These are phyloP conservation scores for Fraxinus sp. DNA, from an alignment of 305 asterid species.

Conservation along the genomic window DNA sequence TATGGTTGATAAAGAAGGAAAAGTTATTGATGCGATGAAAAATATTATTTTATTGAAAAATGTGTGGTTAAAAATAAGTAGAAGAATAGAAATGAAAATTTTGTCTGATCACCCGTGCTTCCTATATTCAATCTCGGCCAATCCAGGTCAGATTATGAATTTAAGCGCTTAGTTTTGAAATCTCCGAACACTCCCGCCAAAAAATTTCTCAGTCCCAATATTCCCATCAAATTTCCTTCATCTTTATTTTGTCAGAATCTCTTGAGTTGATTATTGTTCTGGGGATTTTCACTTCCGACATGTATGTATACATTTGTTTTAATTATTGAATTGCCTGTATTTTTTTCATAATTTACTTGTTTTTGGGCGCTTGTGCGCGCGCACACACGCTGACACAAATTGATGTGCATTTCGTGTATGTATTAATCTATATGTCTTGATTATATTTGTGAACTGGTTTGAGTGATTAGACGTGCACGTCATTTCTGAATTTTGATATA, in stretches of 20 bases:
- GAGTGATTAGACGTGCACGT: not conserved
- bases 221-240: not conserved
- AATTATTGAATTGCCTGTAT: not conserved
- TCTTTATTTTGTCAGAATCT: not conserved
- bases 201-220: not conserved
- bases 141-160: not conserved
- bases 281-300: not conserved
- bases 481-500: not conserved
- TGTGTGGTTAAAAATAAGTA: too few species aligned
- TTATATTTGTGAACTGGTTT: not conserved
- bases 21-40: too few species aligned
- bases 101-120: not conserved
- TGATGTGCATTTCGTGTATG: not conserved
- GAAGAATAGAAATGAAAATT: too few species aligned
- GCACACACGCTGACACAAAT: not conserved
- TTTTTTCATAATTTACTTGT: not conserved
- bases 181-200: not conserved
- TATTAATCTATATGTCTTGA: not conserved
- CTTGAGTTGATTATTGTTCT: not conserved
- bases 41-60: too few species aligned
- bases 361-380: not conserved
- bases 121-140: too few species aligned
- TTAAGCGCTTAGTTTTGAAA: not conserved
- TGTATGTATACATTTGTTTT: not conserved
- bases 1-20: too few species aligned